Evolutionary conservation across 2,329 filamentous ascomycete genomes (phyloP).

Genomic region (Exophiala lecanii-corni): DNA sequence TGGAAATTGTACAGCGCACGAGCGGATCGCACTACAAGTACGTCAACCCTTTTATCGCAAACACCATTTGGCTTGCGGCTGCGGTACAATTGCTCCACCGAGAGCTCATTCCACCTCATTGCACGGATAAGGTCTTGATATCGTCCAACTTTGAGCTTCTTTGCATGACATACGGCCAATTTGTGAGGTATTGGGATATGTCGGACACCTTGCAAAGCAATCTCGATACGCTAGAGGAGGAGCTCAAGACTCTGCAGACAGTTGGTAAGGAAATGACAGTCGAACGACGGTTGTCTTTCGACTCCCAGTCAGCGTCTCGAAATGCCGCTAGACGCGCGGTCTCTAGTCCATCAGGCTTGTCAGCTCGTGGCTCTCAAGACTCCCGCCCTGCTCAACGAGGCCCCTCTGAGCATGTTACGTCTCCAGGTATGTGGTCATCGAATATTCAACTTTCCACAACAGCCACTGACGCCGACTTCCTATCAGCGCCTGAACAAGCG

Average conservation of each 20-base stretch:
- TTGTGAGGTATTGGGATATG: slow-evolving; percentile 29
- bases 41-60: slow-evolving; percentile 33
- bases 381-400: too few relatives aligned
- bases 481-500: too few relatives aligned
- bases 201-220: slow-evolving; percentile 29
- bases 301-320: neutral
- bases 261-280: neutral
- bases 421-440: too few relatives aligned
- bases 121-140: neutral
- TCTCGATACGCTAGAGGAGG: neutral
- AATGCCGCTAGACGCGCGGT: neutral
- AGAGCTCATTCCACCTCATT: neutral
- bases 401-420: too few relatives aligned
- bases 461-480: too few relatives aligned
- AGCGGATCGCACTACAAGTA: slow-evolving; percentile 28
- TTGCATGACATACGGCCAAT: slow-evolving; percentile 27
- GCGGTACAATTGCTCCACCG: slow-evolving; percentile 29
- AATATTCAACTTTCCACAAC: too few relatives aligned
- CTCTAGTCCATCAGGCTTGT: neutral
- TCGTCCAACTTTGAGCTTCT: slow-evolving; percentile 26
- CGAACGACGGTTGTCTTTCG: neutral
- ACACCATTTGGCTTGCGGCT: slow-evolving; percentile 33
- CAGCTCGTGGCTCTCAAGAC: neutral
- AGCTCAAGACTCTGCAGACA: neutral
- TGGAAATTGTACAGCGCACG: slow-evolving; percentile 24